Base-by-base conservation (phyloP, 2,329 filamentous ascomycete genomes). In the Colletotrichum sp. region DNA sequence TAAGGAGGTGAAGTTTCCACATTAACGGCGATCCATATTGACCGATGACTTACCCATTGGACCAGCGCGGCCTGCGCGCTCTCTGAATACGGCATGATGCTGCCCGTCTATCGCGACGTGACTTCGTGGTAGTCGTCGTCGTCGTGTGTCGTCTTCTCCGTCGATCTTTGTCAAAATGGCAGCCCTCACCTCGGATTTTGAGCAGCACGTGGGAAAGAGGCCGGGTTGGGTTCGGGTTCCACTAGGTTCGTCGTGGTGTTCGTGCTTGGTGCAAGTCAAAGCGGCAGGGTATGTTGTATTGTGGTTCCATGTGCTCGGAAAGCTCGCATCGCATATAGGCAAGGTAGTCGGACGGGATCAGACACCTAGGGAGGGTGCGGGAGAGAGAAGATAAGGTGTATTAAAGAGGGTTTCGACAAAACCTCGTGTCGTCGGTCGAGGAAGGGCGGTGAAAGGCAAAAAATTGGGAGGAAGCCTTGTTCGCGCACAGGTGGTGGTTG, bases 51-150 rank as follows among this genome's bases (percentile, higher is more conserved):
- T 81, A 91, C 89, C 85, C 91, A 91, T 84, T 89, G 88, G 67
- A 92, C 82, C 55, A 93, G 88, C 83, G 91, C 90, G 78, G 83
- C 84, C 85, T 90, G 89, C 82, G 88, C 87, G 79, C 84, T 83
- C 68, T 82, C 80, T 77, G 82, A 86, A 78, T 87, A 87, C 27
- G 86, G 84, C 86, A 87, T 87, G 71, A 77, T 79, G 69, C 76
- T 55, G 70, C 25, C 69, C 36, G 30, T 64, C 49, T 74, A 36
- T 36, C 61, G 65, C 36, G 29, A 62, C 71, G 65, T 61, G 34
- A 68, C 36, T 22, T 66, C 59, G 68, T 71, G 30, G 57, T 22
- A 30, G 64, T 69, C 64, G 63, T 72, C 22, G 55, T 72, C 22
- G 55, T 49, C 36, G 61, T 66, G 22, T 59, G 27, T 63, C 68